Evolutionary conservation across 2,329 filamentous ascomycete species (phyloP), one percentile per base, ranked within the genome.

Genomic region (Emergomyces orientalis): DNA sequence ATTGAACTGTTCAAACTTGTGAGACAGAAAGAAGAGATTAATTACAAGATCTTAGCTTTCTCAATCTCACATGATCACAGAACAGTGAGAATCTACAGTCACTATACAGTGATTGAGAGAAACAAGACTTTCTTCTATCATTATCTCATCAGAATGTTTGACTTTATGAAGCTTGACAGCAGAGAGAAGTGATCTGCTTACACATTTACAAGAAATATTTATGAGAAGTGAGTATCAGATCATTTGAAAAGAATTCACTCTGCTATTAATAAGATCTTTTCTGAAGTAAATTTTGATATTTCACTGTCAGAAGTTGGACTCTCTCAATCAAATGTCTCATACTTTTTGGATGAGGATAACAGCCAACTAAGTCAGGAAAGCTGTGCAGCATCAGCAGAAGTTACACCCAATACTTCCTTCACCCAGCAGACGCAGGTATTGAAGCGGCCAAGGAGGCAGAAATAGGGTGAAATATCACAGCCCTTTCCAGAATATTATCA

Each of bases 171-270:
- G n/a, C n/a, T n/a, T n/a, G 69, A 74, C 25, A 71, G 73, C 1
- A 73, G 65, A 63, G 72, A 77, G 0, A 76, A 70, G 63, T 77
- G 73, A 75, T 72, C 68, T 1, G 65, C 71, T 13, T 76, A 77
- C 67, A 71, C 67, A 14, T 76, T 77, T 62, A 71, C 68, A 1
- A 74, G 68, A 63, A 77, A 71, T 56, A 65, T 78, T 45, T 78
- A 77, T 63, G 65, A 74, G 41, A 65, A 32, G 5, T 78, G 72
- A 74, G 70, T 73, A 70, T 74, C 71, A 5, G 60, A 61, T 57
- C 73, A 77, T 65, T 71, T 77, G 14, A 67, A 72, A 65, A 72
- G 69, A 54, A 72, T 79, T 57, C 72, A 71, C 63, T 77, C 74
- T 7, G 75, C 70, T 51, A 72, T 78, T 54, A 68, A 77, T 67